Evolutionary conservation across 2,329 filamentous ascomycete species (phyloP).

Genomic region (Paraphaeosphaeria minitans): DNA sequence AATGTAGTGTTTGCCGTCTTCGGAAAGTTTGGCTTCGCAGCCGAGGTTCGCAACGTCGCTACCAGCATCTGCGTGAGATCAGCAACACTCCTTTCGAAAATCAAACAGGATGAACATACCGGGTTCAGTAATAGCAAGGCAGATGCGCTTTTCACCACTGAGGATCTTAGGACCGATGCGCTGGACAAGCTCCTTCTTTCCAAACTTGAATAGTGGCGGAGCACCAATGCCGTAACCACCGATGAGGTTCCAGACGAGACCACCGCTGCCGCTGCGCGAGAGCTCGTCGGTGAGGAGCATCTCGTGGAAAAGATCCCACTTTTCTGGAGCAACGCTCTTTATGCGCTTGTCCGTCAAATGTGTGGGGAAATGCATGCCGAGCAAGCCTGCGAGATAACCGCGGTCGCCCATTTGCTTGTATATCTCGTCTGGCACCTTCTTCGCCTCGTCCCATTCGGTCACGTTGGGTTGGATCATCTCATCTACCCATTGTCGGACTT

Average conservation of each 20-base stretch:
- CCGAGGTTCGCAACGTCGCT: constrained; percentile 94
- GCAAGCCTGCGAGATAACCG: constrained; percentile 89
- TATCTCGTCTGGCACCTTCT: constrained; percentile 82
- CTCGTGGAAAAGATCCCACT: constrained; percentile 99
- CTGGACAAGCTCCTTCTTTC: constrained; percentile 81
- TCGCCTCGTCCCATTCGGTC: constrained; percentile 95
- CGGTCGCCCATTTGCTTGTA: constrained; percentile 95
- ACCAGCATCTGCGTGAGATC: constrained; percentile 72
- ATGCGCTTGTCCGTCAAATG: constrained; percentile 74
- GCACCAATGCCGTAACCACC: constrained; percentile 96
- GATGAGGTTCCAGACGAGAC: constrained; percentile 95
- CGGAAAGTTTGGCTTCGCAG: constrained; percentile 91
- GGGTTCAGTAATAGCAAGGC: constrained; percentile 92
- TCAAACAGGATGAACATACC: constrained; percentile 27
- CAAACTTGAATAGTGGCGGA: constrained; percentile 90
- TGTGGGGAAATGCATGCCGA: constrained; percentile 81
- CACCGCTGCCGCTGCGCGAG: constrained; percentile 84
- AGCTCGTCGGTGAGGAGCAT: constrained; percentile 94
- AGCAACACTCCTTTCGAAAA: constrained; percentile 5
- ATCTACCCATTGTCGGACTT: constrained; percentile 92
- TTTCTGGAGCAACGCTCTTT: constrained; percentile 78
- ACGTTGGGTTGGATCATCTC: constrained; percentile 88
- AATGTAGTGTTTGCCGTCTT: constrained; percentile 98
- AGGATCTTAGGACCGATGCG: constrained; percentile 88
- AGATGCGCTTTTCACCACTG: constrained; percentile 93